Evolutionary conservation across 2,329 filamentous ascomycete genomes (phyloP), one percentile per base, ranked within the genome.

Genomic region (Knufia petricola): DNA sequence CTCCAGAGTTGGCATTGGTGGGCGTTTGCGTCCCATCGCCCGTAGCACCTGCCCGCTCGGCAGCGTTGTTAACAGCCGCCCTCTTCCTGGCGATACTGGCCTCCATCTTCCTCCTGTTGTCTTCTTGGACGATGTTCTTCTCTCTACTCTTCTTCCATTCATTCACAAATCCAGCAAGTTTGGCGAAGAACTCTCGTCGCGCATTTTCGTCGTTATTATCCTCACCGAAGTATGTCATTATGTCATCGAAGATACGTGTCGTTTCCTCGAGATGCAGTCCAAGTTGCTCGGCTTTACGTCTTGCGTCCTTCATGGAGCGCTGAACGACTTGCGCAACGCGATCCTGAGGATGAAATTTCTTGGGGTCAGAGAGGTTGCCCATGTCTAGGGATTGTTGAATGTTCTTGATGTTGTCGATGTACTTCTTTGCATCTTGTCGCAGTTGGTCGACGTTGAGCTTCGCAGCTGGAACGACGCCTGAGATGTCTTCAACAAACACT

Each of bases 291-390:
- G 92, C 88, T 72, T 96, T 98, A 60, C 90, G 79, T 53, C 92
- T 75, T 17, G 92, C 92, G 57, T 98, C 92, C 71, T 95, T 96
- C 90, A 98, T 96, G 56, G 78, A 83, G 45, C 90, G 78, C 67
- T 95, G 87, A 48, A 95, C 89, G 28, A 96, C 77, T 67, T 94
- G 86, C 54, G 84, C 85, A 37, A 96, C 89, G 52, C 92, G 86
- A 66, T 98, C 92, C 67, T 96, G 87, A 15, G 92, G 90, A 63
- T 98, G 92, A 75, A 98, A 98, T 61, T 90, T 94, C 74, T 92
- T 95, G 38, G 90, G 85, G 63, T 98, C 92, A 63, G 87, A 95
- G 55, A 98, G 73, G 64, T 95, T 96, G 59, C 92, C 92, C 28
- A 82, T 84, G 67, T 98, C 92, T 44, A 98, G 77, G 20, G 87